Conservation (phyloP, 2,329 filamentous ascomycete genomes). For the Hypoxylon sp. region DNA sequence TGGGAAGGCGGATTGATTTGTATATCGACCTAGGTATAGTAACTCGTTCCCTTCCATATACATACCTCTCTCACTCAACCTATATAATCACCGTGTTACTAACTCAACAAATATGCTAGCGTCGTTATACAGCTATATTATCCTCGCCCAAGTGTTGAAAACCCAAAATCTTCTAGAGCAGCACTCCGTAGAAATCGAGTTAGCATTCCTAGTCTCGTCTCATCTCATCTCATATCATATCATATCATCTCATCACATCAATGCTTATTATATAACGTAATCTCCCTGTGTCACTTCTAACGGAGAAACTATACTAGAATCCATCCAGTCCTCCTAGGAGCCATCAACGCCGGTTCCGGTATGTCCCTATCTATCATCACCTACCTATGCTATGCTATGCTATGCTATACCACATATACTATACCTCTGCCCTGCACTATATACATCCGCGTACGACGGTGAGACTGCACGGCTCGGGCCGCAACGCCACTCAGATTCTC, state of each 20-base stretch:
- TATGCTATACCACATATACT: background rate
- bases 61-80: background rate
- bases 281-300: slow-evolving; percentile 1
- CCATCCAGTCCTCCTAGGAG: slow-evolving; percentile 80
- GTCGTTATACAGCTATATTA: slow-evolving; percentile 73
- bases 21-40: slow-evolving; percentile 76
- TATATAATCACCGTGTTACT: slow-evolving; percentile 1
- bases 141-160: slow-evolving; percentile 70
- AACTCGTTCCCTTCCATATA: slow-evolving; percentile 13
- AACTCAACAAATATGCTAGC: slow-evolving; percentile 61
- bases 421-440: background rate
- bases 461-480: slow-evolving; percentile 16
- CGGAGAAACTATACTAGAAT: slow-evolving; percentile 62
- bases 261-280: slow-evolving; percentile 6
- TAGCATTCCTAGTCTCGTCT: slow-evolving; percentile 52
- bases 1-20: slow-evolving; percentile 75
- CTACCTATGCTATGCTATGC: background rate
- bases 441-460: background rate
- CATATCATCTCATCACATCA: slow-evolving; percentile 1
- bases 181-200: slow-evolving; percentile 77
- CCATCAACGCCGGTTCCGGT: slow-evolving; percentile 74
- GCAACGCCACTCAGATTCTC: background rate
- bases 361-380: slow-evolving; percentile 36
- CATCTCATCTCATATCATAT: slow-evolving; percentile 5
- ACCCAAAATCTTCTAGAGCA: slow-evolving; percentile 69